Percentiles rank a stretch among this genome's conserved stretches.
Evolutionary conservation across 2,329 filamentous ascomycete genomes (phyloP).

Genomic region (Claviceps sp.): DNA sequence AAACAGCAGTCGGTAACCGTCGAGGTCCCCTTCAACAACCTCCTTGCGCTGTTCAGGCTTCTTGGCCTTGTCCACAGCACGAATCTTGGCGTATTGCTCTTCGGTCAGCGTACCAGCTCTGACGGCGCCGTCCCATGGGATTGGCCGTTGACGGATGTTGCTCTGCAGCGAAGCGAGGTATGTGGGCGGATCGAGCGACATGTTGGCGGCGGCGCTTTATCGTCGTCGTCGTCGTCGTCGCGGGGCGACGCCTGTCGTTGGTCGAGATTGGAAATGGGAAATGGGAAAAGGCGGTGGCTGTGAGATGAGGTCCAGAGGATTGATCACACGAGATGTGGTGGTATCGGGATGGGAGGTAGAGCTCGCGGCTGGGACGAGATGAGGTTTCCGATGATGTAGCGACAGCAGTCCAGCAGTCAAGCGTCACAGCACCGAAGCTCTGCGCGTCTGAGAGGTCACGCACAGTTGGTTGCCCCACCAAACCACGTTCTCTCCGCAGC

Average conservation of each 20-base stretch:
- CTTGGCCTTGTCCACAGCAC: conserved; percentile 89
- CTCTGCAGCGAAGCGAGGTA: conserved; percentile 80
- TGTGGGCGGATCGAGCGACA: conserved; percentile 86
- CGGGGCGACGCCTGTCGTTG: conserved; percentile 7
- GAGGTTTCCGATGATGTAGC: conserved; percentile 7
- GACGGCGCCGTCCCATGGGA: conserved; percentile 95
- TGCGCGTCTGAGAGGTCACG: not conserved
- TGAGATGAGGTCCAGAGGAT: not conserved
- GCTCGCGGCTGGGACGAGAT: conserved; percentile 2
- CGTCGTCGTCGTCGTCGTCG: conserved; percentile 9
- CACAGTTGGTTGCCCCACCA: not conserved
- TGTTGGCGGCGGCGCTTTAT: conserved; percentile 25
- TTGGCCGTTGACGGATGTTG: conserved; percentile 91
- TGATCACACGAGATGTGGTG: not conserved
- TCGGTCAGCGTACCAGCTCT: conserved; percentile 89
- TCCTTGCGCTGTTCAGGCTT: conserved; percentile 72
- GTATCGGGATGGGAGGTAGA: conserved; percentile 1
- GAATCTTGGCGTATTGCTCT: conserved; percentile 87
- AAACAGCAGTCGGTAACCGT: conserved; percentile 69
- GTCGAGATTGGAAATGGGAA: not conserved
- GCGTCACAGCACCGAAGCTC: conserved; percentile 5
- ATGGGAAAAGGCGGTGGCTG: not conserved
- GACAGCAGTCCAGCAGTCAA: conserved; percentile 2
- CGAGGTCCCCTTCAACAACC: conserved; percentile 65
- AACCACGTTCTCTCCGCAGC: no score